Base-by-base conservation (phyloP, 2,329 filamentous ascomycete genomes). In the Botrytis aclada region DNA sequence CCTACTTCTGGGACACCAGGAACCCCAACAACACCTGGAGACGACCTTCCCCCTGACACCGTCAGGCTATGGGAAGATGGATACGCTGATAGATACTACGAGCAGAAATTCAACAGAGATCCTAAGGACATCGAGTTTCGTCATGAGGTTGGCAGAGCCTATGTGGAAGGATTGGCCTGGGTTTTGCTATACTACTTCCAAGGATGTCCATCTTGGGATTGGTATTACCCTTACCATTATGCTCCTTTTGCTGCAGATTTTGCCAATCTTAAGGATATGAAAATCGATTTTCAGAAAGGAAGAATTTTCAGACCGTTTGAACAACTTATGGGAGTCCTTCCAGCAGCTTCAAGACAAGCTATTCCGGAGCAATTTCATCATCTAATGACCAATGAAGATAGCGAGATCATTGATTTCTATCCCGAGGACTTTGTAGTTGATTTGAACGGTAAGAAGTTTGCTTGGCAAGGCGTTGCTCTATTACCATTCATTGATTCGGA, bases 181-280 rank as follows among this genome's bases (percentile, higher is more conserved):
- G 96, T 99, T 56, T 85, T 99, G 69, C 86, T 95, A 51, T 99
- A 99, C 83, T 99, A 99, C 82, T 97, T 98, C 82, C 96, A 99
- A 82, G 96, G 96, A 39, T 99, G 96, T 79, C 94, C 96, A 34
- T 98, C 94, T 0, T 99, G 97, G 96, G 97, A 95, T 70, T 99
- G 96, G 96, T 99, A 96, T 82, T 99, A 98, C 80, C 96, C 96
- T 0, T 97, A 98, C 80, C 96, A 99, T 81, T 99, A 99, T 81
- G 97, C 96, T 1, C 96, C 97, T 5, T 99, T 99, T 81, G 96
- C 96, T 3, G 93, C 94, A 70, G 96, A 99, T 82, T 99, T 99
- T 82, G 91, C 92, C 73, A 91, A 95, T 72, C 86, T 99, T 63
- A 88, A 87, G 70, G 90, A 94, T 77, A 90, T 97, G 86, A 86